Evolutionary conservation across 73 alveolate species (phyloP).

Genomic region (Tetrahymena malaccensis): DNA sequence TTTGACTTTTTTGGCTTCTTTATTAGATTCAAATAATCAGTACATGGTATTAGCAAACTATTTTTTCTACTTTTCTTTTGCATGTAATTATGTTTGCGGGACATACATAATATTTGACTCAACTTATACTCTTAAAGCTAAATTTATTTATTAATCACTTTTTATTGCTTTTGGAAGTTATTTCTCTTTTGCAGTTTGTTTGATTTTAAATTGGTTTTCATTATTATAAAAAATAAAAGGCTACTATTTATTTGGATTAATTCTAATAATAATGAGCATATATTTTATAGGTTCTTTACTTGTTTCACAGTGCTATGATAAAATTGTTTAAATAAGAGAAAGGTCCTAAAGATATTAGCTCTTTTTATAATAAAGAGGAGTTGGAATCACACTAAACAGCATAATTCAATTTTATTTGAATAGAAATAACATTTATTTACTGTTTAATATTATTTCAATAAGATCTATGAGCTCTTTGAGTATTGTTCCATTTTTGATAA

Average conservation of each 20-base stretch:
- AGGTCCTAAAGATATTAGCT: background rate
- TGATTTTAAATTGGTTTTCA: background rate
- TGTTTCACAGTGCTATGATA: background rate
- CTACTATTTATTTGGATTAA: background rate
- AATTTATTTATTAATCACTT: background rate
- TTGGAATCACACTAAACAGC: background rate
- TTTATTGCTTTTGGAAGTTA: background rate
- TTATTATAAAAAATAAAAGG: background rate
- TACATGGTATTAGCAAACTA: background rate
- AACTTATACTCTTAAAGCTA: background rate
- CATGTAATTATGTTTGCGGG: background rate
- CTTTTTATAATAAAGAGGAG: background rate
- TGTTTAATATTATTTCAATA: no score
- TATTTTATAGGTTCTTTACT: background rate
- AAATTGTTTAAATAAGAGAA: background rate
- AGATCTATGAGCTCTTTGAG: background rate
- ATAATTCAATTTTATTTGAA: background rate
- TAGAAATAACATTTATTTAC: no score
- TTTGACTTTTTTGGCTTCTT: background rate
- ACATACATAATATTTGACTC: background rate
- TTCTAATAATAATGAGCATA: no score
- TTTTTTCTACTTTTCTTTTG: background rate
- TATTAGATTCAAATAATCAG: no score
- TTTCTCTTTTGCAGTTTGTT: background rate
- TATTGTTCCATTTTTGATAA: no score